A percentile compares a stretch with the other conserved stretches of the same genome.
These are phyloP conservation scores for Mycogone perniciosa DNA, from an alignment of 2,329 filamentous ascomycete species.

Conservation along the genomic window DNA sequence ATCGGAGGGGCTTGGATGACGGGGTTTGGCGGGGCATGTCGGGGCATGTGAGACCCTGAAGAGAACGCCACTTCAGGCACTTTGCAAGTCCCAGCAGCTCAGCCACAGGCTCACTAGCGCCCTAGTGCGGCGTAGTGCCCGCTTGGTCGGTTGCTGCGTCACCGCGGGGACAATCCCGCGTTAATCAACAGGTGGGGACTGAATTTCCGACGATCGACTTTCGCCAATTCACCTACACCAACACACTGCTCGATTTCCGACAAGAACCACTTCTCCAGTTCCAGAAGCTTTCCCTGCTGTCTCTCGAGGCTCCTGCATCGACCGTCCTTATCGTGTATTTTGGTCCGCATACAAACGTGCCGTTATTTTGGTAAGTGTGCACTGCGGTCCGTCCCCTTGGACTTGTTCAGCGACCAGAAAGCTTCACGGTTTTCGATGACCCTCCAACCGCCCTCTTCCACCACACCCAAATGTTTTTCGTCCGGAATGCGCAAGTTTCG, in stretches of 20 bases:
- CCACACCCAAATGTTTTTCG: too few species aligned
- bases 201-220: not conserved
- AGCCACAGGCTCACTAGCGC: not conserved
- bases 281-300: too few species aligned
- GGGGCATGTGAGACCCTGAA: not conserved
- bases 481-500: too few species aligned
- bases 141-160: constrained; percentile 5
- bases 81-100: not conserved
- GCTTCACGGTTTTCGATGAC: too few species aligned
- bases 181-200: not conserved
- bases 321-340: too few species aligned
- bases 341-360: not conserved
- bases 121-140: not conserved
- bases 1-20: not conserved
- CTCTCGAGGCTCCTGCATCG: too few species aligned
- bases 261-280: not conserved
- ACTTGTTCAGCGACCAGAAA: too few species aligned
- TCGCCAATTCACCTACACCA: not conserved
- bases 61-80: not conserved
- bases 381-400: not conserved
- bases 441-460: too few species aligned
- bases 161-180: constrained; percentile 10
- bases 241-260: not conserved
- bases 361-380: constrained; percentile 5
- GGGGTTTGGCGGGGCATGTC: not conserved